Evolutionary conservation across 2,329 filamentous ascomycete genomes (phyloP), one percentile per base, ranked within the genome.

Genomic region (Phialophora chinensis): DNA sequence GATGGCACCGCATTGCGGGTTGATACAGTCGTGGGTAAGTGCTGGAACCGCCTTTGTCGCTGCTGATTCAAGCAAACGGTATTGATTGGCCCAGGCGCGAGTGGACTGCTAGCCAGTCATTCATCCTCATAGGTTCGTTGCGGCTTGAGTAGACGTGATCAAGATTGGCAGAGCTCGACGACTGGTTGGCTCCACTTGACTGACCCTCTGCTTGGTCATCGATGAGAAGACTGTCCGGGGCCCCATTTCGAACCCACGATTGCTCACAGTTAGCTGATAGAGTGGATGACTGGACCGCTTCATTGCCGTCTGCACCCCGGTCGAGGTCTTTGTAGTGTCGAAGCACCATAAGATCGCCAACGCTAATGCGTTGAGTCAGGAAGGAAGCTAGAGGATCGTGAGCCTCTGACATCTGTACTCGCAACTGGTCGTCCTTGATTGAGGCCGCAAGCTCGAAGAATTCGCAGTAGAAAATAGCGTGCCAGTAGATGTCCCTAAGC

Each of bases 341-440:
- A 52, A 61, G 59, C 12, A 61, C 59, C 59, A 61, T 61, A 11
- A 61, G 59, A 42, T 61, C 59, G 47, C 59, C 59, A 11, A 61
- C 47, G 23, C 59, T 53, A 49, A 61, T 61, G 20, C 47, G 59
- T 35, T 61, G 59, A 11, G 59, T 61, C 27, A 61, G 31, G 38
- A 61, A 61, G 25, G 59, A 61, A 53, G 59, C 59, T 7, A 61
- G 20, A 33, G 47, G 47, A 44, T 61, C 59, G 25, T 61, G 59
- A 27, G 59, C 59, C n/a, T 61, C 59, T 27, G 59, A 61, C 44
- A 53, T 61, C 3, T 61, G 29, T n/a, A 49, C 54, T n/a, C 44
- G 33, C 44, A 61, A 29, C 11, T 54, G 27, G 25, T 53, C 25
- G 29, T 61, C 47, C 6, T 61, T 61, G 59, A 61, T 61, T 3